phyloP scores from a whole-genome alignment of 495 filamentous ascomycete genomes.

The Tuber borchii region DNA sequence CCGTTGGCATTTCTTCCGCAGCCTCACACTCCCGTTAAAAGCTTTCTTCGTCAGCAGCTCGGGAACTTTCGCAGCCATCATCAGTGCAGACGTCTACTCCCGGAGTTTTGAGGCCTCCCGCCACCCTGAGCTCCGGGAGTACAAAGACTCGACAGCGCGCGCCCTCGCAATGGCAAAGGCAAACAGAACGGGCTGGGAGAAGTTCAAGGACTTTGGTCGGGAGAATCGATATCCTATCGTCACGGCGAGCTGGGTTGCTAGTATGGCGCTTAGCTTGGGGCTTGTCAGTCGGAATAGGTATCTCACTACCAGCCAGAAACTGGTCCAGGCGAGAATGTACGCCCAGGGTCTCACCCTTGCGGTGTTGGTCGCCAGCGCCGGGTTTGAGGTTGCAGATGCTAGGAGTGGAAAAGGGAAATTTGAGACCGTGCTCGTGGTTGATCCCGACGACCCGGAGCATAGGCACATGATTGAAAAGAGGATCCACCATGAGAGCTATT shows the following conservation, averaged over 20 bases:
- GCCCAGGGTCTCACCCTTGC: constrained; percentile 91
- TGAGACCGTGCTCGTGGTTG: constrained; percentile 65
- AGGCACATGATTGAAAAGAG: constrained; percentile 68
- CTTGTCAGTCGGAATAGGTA: constrained; percentile 74
- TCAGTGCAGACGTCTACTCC: constrained; percentile 73
- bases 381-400: constrained; percentile 81
- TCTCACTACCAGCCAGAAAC: constrained; percentile 72
- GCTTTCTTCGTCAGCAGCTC: constrained; percentile 80
- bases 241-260: constrained; percentile 71
- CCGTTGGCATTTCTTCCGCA: constrained; percentile 56
- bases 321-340: constrained; percentile 95
- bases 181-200: constrained; percentile 53
- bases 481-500: constrained; percentile 64
- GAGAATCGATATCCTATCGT: constrained; percentile 89
- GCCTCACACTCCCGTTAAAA: constrained; percentile 79
- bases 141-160: constrained; percentile 56
- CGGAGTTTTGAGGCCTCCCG: constrained; percentile 63
- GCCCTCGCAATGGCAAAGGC: constrained; percentile 47
- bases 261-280: constrained; percentile 68
- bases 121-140: constrained; percentile 58
- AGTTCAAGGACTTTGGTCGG: constrained; percentile 55
- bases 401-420: constrained; percentile 66
- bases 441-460: constrained; percentile 64
- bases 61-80: constrained; percentile 77
- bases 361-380: constrained; percentile 79